Percentiles rank a stretch among this genome's conserved stretches.
Evolutionary conservation across 1,139 yeast species (phyloP).

Genomic region (Suhomyces choctaworum): DNA sequence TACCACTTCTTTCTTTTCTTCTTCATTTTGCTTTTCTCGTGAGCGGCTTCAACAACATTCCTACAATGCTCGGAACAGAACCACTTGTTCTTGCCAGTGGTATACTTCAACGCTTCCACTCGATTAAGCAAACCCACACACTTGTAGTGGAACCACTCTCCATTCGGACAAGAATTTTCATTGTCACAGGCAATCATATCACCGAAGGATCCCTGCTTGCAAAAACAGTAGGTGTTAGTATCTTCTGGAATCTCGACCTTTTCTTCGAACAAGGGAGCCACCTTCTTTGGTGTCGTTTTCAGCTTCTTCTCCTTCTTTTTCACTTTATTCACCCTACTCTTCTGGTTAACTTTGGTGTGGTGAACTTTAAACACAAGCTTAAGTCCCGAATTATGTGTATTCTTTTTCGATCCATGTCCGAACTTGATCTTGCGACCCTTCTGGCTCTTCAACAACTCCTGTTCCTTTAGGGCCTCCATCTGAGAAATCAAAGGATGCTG

Average conservation of each 20-base stretch:
- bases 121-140: constrained; percentile 46
- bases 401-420: neutral
- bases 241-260: constrained; percentile 23
- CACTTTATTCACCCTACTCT: constrained; percentile 1
- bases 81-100: constrained; percentile 43
- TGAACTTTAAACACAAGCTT: constrained; percentile 14
- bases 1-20: constrained; percentile 18
- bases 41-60: constrained; percentile 18
- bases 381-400: constrained; percentile 7
- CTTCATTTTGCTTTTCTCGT: constrained; percentile 16
- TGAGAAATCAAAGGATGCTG: constrained; percentile 42
- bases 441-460: constrained; percentile 14
- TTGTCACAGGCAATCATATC: constrained; percentile 52
- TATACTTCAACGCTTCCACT: constrained; percentile 41
- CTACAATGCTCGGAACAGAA: constrained; percentile 42
- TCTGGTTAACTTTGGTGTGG: neutral
- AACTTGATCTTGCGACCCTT: constrained; percentile 3
- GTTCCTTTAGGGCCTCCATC: constrained; percentile 41
- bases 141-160: constrained; percentile 53
- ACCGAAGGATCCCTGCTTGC: constrained; percentile 47
- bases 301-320: constrained; percentile 1
- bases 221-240: constrained; percentile 38
- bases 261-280: constrained; percentile 1
- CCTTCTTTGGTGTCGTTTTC: neutral
- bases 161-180: constrained; percentile 42